Evolutionary conservation across 2,329 filamentous ascomycete genomes (phyloP).

Genomic region (Ophiostoma triangulosporum): DNA sequence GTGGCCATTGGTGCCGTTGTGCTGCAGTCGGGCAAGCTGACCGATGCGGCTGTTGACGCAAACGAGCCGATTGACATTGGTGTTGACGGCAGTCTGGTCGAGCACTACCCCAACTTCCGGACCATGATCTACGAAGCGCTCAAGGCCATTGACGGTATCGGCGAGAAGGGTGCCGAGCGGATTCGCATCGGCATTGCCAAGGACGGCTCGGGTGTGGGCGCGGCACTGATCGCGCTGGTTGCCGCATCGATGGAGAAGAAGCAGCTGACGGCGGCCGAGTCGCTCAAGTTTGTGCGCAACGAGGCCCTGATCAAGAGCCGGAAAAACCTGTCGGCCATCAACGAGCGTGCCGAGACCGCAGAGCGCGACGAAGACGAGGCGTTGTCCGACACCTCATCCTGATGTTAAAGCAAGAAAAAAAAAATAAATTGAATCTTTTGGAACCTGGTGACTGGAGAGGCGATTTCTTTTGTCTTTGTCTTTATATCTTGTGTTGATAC

Average conservation of each 20-base stretch:
- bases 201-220: conserved; percentile 91
- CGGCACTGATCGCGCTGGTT: conserved; percentile 84
- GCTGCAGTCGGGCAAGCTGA: conserved; percentile 63
- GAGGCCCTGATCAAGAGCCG: conserved; percentile 20
- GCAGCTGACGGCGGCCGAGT: conserved; percentile 20
- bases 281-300: conserved; percentile 27
- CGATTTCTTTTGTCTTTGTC: background rate
- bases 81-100: conserved; percentile 86
- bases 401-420: background rate
- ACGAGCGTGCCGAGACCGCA: conserved; percentile 15
- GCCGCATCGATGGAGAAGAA: conserved; percentile 55
- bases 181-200: conserved; percentile 93
- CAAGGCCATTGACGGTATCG: conserved; percentile 62
- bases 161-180: conserved; percentile 63
- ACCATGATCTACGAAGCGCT: conserved; percentile 78
- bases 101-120: conserved; percentile 90
- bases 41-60: conserved; percentile 32
- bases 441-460: background rate
- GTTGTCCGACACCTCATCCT: background rate
- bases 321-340: conserved; percentile 17
- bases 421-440: background rate
- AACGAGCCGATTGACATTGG: conserved; percentile 76
- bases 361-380: background rate
- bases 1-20: conserved; percentile 79
- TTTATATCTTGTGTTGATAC: background rate